Conservation (phyloP, 257 asterid genomes). For the Capsicum rhomboideum region DNA sequence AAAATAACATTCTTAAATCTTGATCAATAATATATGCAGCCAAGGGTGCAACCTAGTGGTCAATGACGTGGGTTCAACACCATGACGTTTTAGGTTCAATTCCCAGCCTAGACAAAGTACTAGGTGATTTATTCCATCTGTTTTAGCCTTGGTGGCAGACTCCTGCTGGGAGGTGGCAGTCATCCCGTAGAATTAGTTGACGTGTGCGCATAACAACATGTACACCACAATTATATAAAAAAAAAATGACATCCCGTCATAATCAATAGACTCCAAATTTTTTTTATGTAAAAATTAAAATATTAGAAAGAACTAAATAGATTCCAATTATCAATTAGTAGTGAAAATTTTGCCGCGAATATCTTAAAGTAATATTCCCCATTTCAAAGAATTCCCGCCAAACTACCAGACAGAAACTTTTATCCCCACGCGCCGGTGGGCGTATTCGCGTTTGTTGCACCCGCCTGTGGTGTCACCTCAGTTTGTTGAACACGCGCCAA, state of each 20-base stretch:
- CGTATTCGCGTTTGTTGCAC: not conserved
- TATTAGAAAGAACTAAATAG: not conserved
- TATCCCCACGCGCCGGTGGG: not conserved
- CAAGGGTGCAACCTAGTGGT: too few species aligned
- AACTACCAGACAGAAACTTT: not conserved
- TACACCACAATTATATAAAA: too few species aligned
- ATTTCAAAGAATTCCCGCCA: slow-evolving; percentile 1
- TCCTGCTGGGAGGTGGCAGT: too few species aligned
- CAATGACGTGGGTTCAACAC: too few species aligned
- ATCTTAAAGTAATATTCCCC: not conserved
- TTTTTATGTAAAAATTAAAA: not conserved
- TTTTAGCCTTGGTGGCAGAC: too few species aligned
- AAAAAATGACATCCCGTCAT: too few species aligned
- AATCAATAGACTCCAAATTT: not conserved
- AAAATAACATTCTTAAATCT: not conserved
- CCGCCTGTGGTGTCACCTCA: not conserved
- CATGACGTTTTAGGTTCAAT: too few species aligned
- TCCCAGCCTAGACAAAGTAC: too few species aligned
- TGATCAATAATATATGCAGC: not conserved
- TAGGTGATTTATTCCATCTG: too few species aligned
- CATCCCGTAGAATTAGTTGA: too few species aligned
- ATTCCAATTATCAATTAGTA: not conserved
- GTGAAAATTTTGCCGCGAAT: not conserved
- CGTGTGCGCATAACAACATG: too few species aligned
- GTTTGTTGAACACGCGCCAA: not conserved